Evolutionary conservation across 2,329 filamentous ascomycete genomes (phyloP).

Genomic region (Didymella keratinophila): DNA sequence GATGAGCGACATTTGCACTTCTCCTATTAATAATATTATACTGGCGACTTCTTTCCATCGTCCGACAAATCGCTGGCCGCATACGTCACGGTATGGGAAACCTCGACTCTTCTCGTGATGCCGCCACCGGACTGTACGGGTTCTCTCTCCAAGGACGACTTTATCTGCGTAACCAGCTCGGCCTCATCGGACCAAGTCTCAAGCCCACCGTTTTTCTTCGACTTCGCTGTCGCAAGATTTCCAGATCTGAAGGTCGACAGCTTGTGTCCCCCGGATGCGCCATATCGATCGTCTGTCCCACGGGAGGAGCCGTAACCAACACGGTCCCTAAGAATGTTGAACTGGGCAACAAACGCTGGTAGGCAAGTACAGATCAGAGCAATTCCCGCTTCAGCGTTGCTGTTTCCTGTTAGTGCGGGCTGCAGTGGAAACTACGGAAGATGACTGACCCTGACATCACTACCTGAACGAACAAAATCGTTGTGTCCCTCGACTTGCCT

Average conservation of each 20-base stretch:
- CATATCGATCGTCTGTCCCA: slow-evolving; percentile 2
- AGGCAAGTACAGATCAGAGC: slow-evolving; percentile 27
- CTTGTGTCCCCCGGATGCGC: background rate
- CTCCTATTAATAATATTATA: background rate
- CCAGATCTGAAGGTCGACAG: slow-evolving; percentile 14
- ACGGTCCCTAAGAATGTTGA: slow-evolving; percentile 18
- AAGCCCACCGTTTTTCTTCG: background rate
- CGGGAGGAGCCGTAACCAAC: slow-evolving; percentile 17
- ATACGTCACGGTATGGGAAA: slow-evolving; percentile 15
- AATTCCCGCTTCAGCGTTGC: slow-evolving; percentile 26
- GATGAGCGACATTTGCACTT: background rate
- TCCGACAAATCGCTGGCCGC: slow-evolving; percentile 9
- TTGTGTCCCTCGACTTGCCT: slow-evolving; percentile 13
- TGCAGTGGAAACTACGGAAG: background rate
- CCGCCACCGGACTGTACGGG: background rate
- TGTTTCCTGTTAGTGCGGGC: slow-evolving; percentile 5
- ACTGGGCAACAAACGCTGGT: slow-evolving; percentile 19
- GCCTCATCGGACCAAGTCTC: slow-evolving; percentile 19
- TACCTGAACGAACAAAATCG: slow-evolving; percentile 19
- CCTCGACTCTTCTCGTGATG: slow-evolving; percentile 17
- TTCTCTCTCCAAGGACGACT: slow-evolving; percentile 8
- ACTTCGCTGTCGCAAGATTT: slow-evolving; percentile 8
- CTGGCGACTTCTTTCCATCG: slow-evolving; percentile 9
- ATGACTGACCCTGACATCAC: slow-evolving; percentile 20
- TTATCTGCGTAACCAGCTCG: slow-evolving; percentile 18